Evolutionary conservation across 805 yeast genomes (phyloP).

Genomic region (Pichia exigua): DNA sequence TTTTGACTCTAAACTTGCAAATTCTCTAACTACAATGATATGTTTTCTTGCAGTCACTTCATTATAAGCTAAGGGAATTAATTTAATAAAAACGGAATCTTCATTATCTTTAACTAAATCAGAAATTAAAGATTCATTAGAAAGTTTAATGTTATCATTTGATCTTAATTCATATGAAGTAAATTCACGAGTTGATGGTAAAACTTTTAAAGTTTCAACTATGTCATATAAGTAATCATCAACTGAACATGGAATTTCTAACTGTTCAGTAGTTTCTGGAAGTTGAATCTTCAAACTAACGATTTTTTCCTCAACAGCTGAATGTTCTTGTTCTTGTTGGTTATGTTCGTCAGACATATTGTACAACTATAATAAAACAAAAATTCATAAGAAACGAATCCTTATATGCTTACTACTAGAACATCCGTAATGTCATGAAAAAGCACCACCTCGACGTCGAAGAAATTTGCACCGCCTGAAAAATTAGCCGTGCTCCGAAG

Average conservation of each 20-base stretch:
- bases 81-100: constrained; percentile 31
- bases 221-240: constrained; percentile 50
- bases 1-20: constrained; percentile 42
- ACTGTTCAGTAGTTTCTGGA: constrained; percentile 5
- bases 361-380: not conserved
- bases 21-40: constrained; percentile 53
- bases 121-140: constrained; percentile 17
- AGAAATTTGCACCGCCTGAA: constrained; percentile 2
- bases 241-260: constrained; percentile 21
- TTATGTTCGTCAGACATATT: constrained; percentile 8
- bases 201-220: constrained; percentile 47
- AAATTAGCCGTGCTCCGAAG: not conserved
- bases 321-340: not conserved
- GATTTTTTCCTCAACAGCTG: constrained; percentile 11
- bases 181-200: constrained; percentile 48
- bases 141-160: constrained; percentile 29
- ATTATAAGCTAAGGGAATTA: constrained; percentile 52
- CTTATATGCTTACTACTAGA: no score
- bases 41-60: constrained; percentile 57
- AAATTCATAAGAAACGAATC: not conserved
- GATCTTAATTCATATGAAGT: constrained; percentile 49
- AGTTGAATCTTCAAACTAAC: constrained; percentile 10
- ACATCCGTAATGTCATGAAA: not conserved
- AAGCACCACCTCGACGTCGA: constrained; percentile 2
- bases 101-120: constrained; percentile 27